phyloP scores from a whole-genome alignment of 805 yeast species.

The Cyberlindnera misumaiensis region DNA sequence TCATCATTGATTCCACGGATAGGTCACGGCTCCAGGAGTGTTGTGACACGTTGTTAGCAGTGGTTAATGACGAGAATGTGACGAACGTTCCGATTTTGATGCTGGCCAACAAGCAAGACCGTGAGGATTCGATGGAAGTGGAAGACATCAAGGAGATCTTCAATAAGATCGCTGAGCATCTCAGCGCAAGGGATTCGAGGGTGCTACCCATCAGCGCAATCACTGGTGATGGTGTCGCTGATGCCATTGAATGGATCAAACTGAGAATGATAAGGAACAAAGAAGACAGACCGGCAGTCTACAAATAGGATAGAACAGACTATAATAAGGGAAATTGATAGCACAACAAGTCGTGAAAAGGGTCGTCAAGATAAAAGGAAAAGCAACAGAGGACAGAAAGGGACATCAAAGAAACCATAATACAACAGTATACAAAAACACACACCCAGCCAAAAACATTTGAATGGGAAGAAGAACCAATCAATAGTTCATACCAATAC shows the following conservation, averaged over 20 bases:
- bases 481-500: conserved; percentile 23
- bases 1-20: conserved; percentile 90
- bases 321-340: not conserved
- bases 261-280: conserved; percentile 52
- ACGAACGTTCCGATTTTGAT: conserved; percentile 86
- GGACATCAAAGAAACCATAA: not conserved
- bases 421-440: not conserved
- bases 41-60: conserved; percentile 47
- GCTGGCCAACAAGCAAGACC: conserved; percentile 94
- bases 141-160: conserved; percentile 78
- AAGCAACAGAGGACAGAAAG: not conserved
- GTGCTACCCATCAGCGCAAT: conserved; percentile 86
- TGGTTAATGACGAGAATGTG: conserved; percentile 46
- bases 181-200: conserved; percentile 86
- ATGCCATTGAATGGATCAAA: conserved; percentile 85
- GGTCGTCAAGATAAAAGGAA: not conserved
- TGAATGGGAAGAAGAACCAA: not conserved
- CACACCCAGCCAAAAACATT: not conserved
- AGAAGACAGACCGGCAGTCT: conserved; percentile 31
- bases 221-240: conserved; percentile 70
- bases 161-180: conserved; percentile 72
- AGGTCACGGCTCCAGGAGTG: conserved; percentile 79
- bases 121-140: conserved; percentile 61
- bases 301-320: conserved; percentile 1
- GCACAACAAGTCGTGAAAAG: too few relatives aligned